These are phyloP conservation scores for Linanthus parryae DNA, from an alignment of 148 eudicot genomes.

Conservation along the genomic window DNA sequence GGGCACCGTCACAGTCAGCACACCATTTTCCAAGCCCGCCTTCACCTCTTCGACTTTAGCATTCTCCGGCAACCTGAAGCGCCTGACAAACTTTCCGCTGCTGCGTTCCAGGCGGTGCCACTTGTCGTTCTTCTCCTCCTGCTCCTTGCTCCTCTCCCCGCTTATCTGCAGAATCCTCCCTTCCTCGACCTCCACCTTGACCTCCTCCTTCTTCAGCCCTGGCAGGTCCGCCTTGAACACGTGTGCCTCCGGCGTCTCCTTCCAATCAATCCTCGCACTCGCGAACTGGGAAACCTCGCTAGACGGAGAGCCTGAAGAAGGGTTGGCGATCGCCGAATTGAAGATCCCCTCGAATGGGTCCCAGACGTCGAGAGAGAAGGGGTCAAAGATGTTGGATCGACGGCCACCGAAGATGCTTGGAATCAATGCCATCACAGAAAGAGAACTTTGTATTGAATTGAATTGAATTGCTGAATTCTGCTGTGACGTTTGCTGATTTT, in stretches of 20 bases:
- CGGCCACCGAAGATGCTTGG: too few relatives aligned
- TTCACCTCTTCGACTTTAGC: slow-evolving; percentile 45
- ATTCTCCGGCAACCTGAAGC: slow-evolving; percentile 52
- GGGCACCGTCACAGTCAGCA: slow-evolving; percentile 50
- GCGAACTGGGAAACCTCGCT: too few relatives aligned
- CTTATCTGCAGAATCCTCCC: slow-evolving; percentile 50
- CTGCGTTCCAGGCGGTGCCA: slow-evolving; percentile 70
- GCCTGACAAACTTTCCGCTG: slow-evolving; percentile 56
- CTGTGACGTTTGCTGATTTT: too few relatives aligned
- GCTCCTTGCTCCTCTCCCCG: slow-evolving; percentile 51
- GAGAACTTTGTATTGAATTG: too few relatives aligned
- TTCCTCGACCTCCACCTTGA: slow-evolving; percentile 64
- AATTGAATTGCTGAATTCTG: too few relatives aligned
- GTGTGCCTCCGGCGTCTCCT: slow-evolving; percentile 42
- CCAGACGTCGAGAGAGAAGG: too few relatives aligned
- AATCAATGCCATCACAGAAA: too few relatives aligned
- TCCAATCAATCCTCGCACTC: slow-evolving; percentile 77
- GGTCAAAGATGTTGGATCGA: too few relatives aligned
- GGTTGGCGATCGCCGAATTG: too few relatives aligned
- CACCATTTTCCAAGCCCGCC: slow-evolving; percentile 47
- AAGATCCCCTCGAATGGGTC: too few relatives aligned
- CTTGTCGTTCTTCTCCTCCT: slow-evolving; percentile 42
- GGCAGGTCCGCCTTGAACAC: slow-evolving; percentile 51
- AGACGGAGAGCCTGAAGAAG: too few relatives aligned
- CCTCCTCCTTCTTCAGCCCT: slow-evolving; percentile 47